phyloP scores from a whole-genome alignment of 257 asterid species.

The Solanum pinnatisectum region DNA sequence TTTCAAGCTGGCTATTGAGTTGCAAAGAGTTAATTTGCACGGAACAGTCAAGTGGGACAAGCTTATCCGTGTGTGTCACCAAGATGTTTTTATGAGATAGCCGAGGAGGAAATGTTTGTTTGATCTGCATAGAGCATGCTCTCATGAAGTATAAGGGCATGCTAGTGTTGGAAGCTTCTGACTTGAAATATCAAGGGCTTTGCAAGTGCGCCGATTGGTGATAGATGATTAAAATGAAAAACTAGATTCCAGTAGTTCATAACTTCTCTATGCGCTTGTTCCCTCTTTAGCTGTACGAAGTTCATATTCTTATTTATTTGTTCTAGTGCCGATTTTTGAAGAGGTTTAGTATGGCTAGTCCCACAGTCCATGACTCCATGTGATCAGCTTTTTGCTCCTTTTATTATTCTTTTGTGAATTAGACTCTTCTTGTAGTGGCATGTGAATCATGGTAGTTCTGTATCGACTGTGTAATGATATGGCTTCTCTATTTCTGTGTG shows the following conservation, averaged over 20 bases:
- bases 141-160: constrained; percentile 12
- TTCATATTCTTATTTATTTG: constrained; percentile 33
- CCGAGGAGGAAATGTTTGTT: constrained; percentile 20
- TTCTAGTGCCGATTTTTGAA: constrained; percentile 24
- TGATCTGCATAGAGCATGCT: constrained; percentile 27
- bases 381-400: not conserved
- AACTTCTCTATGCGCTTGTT: constrained; percentile 26
- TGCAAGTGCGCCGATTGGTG: constrained; percentile 29
- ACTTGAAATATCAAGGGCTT: constrained; percentile 14
- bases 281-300: constrained; percentile 38
- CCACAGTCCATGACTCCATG: not conserved
- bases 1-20: constrained; percentile 5
- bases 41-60: constrained; percentile 2
- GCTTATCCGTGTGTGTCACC: constrained; percentile 12
- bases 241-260: constrained; percentile 21
- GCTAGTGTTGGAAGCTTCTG: constrained; percentile 10
- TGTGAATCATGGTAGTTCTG: not conserved
- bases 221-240: constrained; percentile 31
- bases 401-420: not conserved
- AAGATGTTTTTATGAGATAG: constrained; percentile 22
- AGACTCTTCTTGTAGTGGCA: constrained; percentile 8
- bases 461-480: constrained; percentile 2
- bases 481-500: not conserved
- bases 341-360: constrained; percentile 20
- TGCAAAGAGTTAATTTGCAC: constrained; percentile 1